Evolutionary conservation across 2,329 filamentous ascomycete genomes (phyloP), one percentile per base, ranked within the genome.

Genomic region (Leptographium radiaticola): DNA sequence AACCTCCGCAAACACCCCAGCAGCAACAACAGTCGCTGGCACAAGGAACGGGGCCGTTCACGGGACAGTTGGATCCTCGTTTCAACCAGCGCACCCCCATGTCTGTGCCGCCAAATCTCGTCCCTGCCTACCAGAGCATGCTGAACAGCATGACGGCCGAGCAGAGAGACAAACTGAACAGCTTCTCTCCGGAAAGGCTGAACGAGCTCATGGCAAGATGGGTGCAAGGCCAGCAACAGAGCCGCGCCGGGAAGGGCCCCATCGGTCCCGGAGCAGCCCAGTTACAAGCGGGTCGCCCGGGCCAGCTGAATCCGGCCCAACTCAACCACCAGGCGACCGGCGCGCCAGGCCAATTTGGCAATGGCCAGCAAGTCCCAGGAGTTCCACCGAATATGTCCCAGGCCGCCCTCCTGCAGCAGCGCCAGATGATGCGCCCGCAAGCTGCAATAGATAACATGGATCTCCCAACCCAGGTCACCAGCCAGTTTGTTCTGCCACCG

Each of bases 11-110:
- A 11, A 46, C 38, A 31, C 39, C 38, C 20, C 48, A 49, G 20
- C 42, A 46, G n/a, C 44, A 47, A 18, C 46, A 53, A 20, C 47
- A 51, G n/a, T 51, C 51, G 40, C 68, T 71, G 55, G 71, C 68
- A 6, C 74, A 74, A 49, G 71, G 65, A 6, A 72, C 68, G 50
- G 66, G 70, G 3, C 71, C 70, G 3, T 80, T 80, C 61, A 73
- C 71, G 16, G 72, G 74, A 54, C 71, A 73, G 33, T 66, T 76
- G 15, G 72, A 79, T 57, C 73, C 73, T 15, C 70, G 75, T 5
- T 82, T 83, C 60, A 77, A 74, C 58, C 75, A 73, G 39, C 74
- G 74, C 52, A 67, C 73, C 49, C 70, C 70, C 2, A 63, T 64
- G 40, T 61, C 64, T 10, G 66, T 73, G 59, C 65, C 64, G 34